Conservation (phyloP, 495 filamentous ascomycete genomes). For the Lepidopterella palustris region DNA sequence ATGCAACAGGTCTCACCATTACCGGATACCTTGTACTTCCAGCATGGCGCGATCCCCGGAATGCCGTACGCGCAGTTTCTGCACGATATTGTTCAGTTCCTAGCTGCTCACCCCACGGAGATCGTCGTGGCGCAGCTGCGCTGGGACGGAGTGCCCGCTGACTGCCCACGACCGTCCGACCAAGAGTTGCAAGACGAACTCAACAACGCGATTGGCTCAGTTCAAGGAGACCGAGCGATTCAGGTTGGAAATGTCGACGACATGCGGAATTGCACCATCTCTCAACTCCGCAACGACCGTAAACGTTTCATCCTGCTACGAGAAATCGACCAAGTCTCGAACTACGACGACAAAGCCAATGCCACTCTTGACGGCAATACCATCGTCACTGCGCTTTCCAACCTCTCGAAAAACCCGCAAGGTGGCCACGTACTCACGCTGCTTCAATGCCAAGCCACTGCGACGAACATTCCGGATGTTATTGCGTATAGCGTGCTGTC, state of each 20-base stretch:
- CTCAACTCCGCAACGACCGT: conserved; percentile 36
- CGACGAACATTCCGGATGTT: conserved; percentile 45
- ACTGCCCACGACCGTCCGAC: conserved; percentile 41
- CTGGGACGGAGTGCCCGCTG: conserved; percentile 48
- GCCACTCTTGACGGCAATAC: conserved; percentile 45
- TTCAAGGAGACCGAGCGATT: conserved; percentile 3
- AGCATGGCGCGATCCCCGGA: conserved; percentile 49
- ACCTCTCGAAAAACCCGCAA: conserved; percentile 36
- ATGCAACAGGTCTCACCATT: conserved; percentile 36
- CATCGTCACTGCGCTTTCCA: conserved; percentile 42
- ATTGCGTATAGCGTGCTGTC: conserved; percentile 43
- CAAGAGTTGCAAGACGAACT: conserved; percentile 41
- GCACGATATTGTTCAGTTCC: conserved; percentile 40
- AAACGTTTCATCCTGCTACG: conserved; percentile 46
- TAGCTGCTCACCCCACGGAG: conserved; percentile 41
- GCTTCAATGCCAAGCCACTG: conserved; percentile 51
- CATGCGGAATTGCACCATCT: conserved; percentile 33
- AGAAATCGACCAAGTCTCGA: conserved; percentile 42
- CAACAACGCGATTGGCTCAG: conserved; percentile 30
- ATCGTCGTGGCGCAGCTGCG: conserved; percentile 49
- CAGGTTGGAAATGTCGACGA: conserved; percentile 23
- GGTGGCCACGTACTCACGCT: conserved; percentile 39
- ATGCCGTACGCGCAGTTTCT: conserved; percentile 48
- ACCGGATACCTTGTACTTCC: conserved; percentile 47
- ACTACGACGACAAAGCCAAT: conserved; percentile 48